phyloP scores from a whole-genome alignment of 371 early-diverging fungal genomes.

The Mortierella sp. region DNA sequence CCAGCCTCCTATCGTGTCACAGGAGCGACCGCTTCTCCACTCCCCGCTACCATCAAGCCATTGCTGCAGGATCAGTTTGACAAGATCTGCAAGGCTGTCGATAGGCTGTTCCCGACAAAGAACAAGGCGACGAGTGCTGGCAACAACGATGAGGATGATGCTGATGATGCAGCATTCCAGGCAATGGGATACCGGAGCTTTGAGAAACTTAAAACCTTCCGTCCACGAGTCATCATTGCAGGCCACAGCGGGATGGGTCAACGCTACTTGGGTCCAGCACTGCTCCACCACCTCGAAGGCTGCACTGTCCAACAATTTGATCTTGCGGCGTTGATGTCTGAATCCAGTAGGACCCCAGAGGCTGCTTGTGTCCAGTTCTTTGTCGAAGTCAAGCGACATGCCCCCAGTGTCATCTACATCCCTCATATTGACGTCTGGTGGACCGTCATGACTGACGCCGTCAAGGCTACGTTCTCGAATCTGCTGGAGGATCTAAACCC shows the following conservation, averaged over 20 bases:
- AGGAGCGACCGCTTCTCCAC: constrained; percentile 59
- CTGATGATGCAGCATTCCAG: constrained; percentile 33
- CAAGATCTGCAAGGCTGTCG: constrained; percentile 19
- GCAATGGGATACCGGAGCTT: constrained; percentile 55
- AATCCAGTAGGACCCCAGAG: constrained; percentile 61
- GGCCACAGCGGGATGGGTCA: constrained; percentile 70
- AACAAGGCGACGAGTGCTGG: constrained; percentile 21
- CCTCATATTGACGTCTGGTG: constrained; percentile 67
- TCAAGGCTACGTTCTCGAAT: constrained; percentile 61
- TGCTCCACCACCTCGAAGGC: constrained; percentile 65
- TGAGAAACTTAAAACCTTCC: constrained; percentile 57
- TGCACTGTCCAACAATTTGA: constrained; percentile 63
- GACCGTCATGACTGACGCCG: constrained; percentile 57
- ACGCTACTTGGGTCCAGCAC: constrained; percentile 62
- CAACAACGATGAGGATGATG: constrained; percentile 31
- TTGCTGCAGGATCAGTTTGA: constrained; percentile 47
- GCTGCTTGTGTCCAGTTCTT: constrained; percentile 65
- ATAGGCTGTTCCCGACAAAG: constrained; percentile 28
- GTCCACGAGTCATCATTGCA: constrained; percentile 68
- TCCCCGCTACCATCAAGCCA: constrained; percentile 59
- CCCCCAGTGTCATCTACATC: constrained; percentile 68
- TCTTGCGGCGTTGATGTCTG: constrained; percentile 59
- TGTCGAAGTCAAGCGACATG: constrained; percentile 65
- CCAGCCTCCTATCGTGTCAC: constrained; percentile 65
- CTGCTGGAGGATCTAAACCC: constrained; percentile 61